Base-by-base conservation (phyloP, 805 yeast species). In the Komagataella ulmi region DNA sequence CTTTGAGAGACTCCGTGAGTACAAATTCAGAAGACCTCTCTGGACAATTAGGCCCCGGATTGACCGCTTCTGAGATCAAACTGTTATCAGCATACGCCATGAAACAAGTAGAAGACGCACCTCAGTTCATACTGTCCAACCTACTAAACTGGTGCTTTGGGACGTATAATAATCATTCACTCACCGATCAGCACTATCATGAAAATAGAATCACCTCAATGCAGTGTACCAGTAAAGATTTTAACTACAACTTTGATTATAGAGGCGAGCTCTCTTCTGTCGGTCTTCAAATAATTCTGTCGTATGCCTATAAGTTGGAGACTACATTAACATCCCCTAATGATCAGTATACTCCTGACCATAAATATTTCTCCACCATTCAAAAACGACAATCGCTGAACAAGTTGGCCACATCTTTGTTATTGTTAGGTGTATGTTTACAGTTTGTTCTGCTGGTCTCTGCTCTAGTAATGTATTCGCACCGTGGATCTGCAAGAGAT, bases 1-100 rank as follows among this genome's bases (percentile, higher is more conserved):
- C 74, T 4, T 61, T 76, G 51, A 61, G 77, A 48, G 12, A 49
- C 3, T 51, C 59, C 7, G 59, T 55, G 4, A 56, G 58, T 12
- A 56, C 57, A 12, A 57, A 60, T 43, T 7, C 21, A 14, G 53
- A 56, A 3, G 61, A 59, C 24, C 60, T 60, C 1, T 56, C 61
- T 14, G 67, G 65, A 2, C 12, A 44, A 8, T 10, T 30, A 5
- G 46, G 46, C 23, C 23, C 46, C 46, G 46, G 46, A 19, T 59
- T 76, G 19, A 75, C 83, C 2, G 73, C 78, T 48, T 73, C 81
- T 1, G 79, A 76, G 52, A 68, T 79, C 24, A 54, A 64, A 10
- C 58, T 77, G 5, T 60, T 79, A 44, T 65, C 76, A 1, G 61
- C 65, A 12, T 79, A 77, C 57, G 73, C 80, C 3, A 65, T 69